Percentiles rank a stretch among this genome's conserved stretches.
Conservation (phyloP, 352 stramenopile species). For the Phytophthora pistaciae region DNA sequence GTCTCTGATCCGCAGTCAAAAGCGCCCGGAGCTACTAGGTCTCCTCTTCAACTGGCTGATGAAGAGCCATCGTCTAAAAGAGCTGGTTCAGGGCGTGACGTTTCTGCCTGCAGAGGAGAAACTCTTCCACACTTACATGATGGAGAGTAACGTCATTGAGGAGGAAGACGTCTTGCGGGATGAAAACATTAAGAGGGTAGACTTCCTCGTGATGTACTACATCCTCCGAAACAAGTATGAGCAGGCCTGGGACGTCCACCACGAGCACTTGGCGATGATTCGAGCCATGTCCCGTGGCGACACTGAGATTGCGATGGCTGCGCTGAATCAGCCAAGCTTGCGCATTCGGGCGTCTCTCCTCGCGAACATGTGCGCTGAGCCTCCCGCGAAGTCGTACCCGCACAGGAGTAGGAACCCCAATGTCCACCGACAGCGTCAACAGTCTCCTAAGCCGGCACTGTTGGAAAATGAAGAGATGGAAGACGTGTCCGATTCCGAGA, state of each 20-base stretch:
- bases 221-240: slow-evolving; percentile 79
- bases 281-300: slow-evolving; percentile 67
- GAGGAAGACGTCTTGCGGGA: slow-evolving; percentile 73
- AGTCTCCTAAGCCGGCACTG: slow-evolving; percentile 21
- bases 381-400: slow-evolving; percentile 40
- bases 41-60: slow-evolving; percentile 81
- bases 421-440: slow-evolving; percentile 30
- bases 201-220: slow-evolving; percentile 90
- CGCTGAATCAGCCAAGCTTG: slow-evolving; percentile 74
- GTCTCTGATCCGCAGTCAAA: slow-evolving; percentile 66
- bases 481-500: slow-evolving; percentile 37
- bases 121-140: slow-evolving; percentile 79
- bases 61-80: slow-evolving; percentile 76
- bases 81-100: slow-evolving; percentile 73
- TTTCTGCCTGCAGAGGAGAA: slow-evolving; percentile 61
- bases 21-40: slow-evolving; percentile 62
- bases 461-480: slow-evolving; percentile 54
- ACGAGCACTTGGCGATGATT: slow-evolving; percentile 80
- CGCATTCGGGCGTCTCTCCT: slow-evolving; percentile 66
- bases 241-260: slow-evolving; percentile 78
- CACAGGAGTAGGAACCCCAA: slow-evolving; percentile 44
- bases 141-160: slow-evolving; percentile 56
- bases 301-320: slow-evolving; percentile 63
- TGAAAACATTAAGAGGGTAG: slow-evolving; percentile 74
- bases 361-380: slow-evolving; percentile 76